These are phyloP conservation scores for Leccinum subtestaceum DNA, from an alignment of 768 basidiomycete species.

Conservation along the genomic window DNA sequence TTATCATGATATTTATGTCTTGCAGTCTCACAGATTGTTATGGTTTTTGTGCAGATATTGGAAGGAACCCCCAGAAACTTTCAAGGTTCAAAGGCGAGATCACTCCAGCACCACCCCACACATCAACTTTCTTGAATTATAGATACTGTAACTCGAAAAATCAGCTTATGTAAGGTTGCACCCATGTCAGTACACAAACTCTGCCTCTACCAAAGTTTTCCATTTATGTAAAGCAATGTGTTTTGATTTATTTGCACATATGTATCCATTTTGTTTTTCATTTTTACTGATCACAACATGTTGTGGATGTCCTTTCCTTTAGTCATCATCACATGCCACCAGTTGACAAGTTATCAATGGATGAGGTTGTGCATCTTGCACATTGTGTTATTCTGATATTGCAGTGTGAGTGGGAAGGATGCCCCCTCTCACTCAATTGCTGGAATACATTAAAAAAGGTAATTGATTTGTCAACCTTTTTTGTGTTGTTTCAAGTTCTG, in stretches of 20 bases:
- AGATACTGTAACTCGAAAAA: too few species aligned
- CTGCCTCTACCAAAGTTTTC: neutral
- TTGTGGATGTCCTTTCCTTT: neutral
- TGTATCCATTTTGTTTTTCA: neutral
- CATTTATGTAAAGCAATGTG: neutral
- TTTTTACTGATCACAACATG: neutral
- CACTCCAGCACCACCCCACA: too few species aligned
- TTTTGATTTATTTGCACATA: slow-evolving; percentile 12
- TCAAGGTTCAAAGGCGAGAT: too few species aligned
- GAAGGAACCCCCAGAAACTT: too few species aligned
- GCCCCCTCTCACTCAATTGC: slow-evolving; percentile 26
- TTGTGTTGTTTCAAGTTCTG: slow-evolving; percentile 1
- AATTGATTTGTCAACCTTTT: slow-evolving; percentile 11
- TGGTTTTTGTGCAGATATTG: too few species aligned
- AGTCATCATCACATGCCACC: slow-evolving; percentile 15
- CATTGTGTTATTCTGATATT: slow-evolving; percentile 22
- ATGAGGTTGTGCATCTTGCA: slow-evolving; percentile 22
- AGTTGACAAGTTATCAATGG: slow-evolving; percentile 19
- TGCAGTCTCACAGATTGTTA: too few species aligned
- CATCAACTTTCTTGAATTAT: too few species aligned
- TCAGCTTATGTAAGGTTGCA: too few species aligned
- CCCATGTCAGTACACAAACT: too few species aligned
- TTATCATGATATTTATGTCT: too few species aligned
- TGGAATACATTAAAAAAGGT: slow-evolving; percentile 31
- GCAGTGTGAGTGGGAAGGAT: slow-evolving; percentile 31